Percentiles rank a stretch among this genome's conserved stretches.
phyloP scores from a whole-genome alignment of 495 filamentous ascomycete species.

The Aspergillus sparsus region DNA sequence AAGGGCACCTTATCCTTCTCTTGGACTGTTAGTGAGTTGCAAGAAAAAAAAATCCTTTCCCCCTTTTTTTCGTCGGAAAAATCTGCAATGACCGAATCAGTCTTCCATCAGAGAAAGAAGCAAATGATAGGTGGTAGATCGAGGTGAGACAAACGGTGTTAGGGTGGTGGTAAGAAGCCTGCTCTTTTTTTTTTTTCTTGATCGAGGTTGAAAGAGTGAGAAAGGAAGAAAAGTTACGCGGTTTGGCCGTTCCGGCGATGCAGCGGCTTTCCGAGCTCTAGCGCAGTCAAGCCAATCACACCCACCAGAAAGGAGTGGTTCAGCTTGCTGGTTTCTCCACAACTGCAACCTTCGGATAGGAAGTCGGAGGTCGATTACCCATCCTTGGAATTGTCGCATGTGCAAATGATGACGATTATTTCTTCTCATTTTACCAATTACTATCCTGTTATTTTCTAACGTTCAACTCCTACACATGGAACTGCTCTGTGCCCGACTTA shows the following conservation, averaged over 20 bases:
- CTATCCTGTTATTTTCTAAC: background rate
- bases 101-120: background rate
- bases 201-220: conserved; percentile 31
- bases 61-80: conserved; percentile 15
- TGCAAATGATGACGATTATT: background rate
- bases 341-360: conserved; percentile 14
- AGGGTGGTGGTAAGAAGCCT: conserved; percentile 26
- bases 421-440: background rate
- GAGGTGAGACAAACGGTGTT: conserved; percentile 23
- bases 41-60: background rate
- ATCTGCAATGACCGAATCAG: conserved; percentile 15
- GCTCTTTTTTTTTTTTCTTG: conserved; percentile 25
- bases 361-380: conserved; percentile 1
- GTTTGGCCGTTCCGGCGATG: conserved; percentile 25
- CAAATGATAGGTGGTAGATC: background rate
- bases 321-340: conserved; percentile 30
- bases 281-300: conserved; percentile 41
- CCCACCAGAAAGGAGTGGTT: conserved; percentile 20
- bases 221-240: conserved; percentile 37
- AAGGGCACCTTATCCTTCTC: conserved; percentile 22
- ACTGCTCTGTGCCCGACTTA: background rate
- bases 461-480: background rate
- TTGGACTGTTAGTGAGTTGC: conserved; percentile 13
- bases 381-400: background rate
- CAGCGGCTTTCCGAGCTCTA: conserved; percentile 33